Evolutionary conservation across 768 basidiomycete genomes (phyloP), one percentile per base, ranked within the genome.

Genomic region (Rhizopogon rudus): DNA sequence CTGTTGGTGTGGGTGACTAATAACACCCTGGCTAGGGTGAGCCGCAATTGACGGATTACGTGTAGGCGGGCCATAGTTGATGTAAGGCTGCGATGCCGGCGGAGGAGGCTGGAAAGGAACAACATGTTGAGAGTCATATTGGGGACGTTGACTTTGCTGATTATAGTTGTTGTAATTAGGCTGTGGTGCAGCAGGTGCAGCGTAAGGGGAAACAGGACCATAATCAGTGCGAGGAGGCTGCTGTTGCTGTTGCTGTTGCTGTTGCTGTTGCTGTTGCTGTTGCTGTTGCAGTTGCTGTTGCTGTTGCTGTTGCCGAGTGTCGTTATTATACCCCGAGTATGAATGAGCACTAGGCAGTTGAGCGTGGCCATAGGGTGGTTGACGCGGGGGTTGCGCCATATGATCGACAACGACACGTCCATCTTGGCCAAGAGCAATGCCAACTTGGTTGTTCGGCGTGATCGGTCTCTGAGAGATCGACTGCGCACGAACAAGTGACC

Each of bases 381-480:
- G 64, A 29, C 57, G 64, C 1, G 35, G 37, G 0, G 63, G 55
- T 80, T 81, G 60, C 13, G 87, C 87, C 83, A 93, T 84, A 40
- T 81, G 78, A 69, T 96, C 94, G 57, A 87, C 83, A 37, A 87
- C 74, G 5, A 96, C 94, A 13, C 85, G 79, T 7, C 93, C 94
- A 55, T 75, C 81, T 0, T 87, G 84, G 59, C 92, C 93, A 3
- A 96, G 75, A 2, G 83, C 80, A 57, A 96, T 95, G 3, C 94
- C 93, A 3, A 91, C 78, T n/a, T 77, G 76, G 55, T 88, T 91
- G 31, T 87, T 87, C 55, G 87, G 91, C 13, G 86, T 76, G n/a
- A 86, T 77, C 1, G 87, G 80, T 40, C 73, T 70, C 29, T 63
- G 73, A 59, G 63, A 74, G 5, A 68, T 68, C 2, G 68, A 62